Evolutionary conservation across 1,284 basidiomycete genomes (phyloP).

Genomic region (Apiotrichum montevideense): DNA sequence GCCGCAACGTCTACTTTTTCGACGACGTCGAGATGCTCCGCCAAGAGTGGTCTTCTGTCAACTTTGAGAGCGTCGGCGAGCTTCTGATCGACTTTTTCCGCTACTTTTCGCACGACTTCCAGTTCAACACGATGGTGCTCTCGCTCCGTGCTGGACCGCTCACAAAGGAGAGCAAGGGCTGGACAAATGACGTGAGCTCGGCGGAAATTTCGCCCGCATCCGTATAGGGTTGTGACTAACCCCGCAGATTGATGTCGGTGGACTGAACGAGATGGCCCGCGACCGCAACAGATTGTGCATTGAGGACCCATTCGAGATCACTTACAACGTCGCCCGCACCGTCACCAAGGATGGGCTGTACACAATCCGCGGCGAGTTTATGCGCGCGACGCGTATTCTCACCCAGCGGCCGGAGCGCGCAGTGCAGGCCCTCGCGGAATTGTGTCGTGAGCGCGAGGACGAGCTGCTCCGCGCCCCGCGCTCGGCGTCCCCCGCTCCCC

Average conservation of each 20-base stretch:
- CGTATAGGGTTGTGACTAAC: neutral
- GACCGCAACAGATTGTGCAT: conserved; percentile 90
- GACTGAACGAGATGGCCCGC: conserved; percentile 60
- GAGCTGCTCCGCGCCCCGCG: conserved; percentile 47
- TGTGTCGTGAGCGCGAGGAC: conserved; percentile 58
- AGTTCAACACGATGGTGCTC: conserved; percentile 83
- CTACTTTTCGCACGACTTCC: conserved; percentile 90
- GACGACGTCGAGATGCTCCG: conserved; percentile 87
- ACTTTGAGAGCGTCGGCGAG: conserved; percentile 87
- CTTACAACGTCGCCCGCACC: conserved; percentile 93
- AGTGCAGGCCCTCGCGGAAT: conserved; percentile 67
- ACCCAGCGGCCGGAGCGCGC: conserved; percentile 72
- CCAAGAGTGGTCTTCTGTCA: conserved; percentile 88
- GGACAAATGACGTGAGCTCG: conserved; percentile 75
- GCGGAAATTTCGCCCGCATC: conserved; percentile 45
- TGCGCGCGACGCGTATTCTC: conserved; percentile 85
- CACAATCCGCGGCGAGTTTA: conserved; percentile 95
- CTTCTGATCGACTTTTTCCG: conserved; percentile 98
- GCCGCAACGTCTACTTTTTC: conserved; percentile 89
- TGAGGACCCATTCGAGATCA: conserved; percentile 94
- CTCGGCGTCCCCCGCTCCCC: conserved; percentile 45
- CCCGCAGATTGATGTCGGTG: conserved; percentile 48
- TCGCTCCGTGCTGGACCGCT: conserved; percentile 84
- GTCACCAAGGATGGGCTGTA: conserved; percentile 95
- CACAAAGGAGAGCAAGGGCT: conserved; percentile 85